A percentile compares a stretch with the other conserved stretches of the same genome.
phyloP scores from a whole-genome alignment of 2,329 filamentous ascomycete genomes.

The Rugonectria rugulosa region DNA sequence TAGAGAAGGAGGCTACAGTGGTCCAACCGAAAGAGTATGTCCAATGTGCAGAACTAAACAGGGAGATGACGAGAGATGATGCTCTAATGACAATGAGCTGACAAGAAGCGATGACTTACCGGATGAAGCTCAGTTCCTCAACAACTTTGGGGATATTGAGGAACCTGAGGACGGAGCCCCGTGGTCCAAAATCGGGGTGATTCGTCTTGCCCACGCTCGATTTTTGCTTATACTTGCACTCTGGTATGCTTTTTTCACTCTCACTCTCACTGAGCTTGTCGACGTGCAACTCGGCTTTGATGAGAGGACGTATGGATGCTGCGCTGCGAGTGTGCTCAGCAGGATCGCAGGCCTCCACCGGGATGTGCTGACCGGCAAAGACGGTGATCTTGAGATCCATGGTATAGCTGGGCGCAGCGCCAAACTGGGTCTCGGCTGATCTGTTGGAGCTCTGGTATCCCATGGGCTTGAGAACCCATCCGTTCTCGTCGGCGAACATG shows the following conservation, averaged over 20 bases:
- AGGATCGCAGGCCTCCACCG: conserved; percentile 41
- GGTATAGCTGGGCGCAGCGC: conserved; percentile 57
- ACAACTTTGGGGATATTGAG: conserved; percentile 64
- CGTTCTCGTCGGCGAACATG: conserved; percentile 89
- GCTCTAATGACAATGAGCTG: background rate
- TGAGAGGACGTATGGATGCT: conserved; percentile 67
- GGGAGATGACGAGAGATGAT: background rate
- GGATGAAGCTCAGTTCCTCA: conserved; percentile 75
- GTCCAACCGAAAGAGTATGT: too few relatives aligned
- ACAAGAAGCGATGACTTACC: conserved; percentile 57
- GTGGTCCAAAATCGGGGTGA: conserved; percentile 68
- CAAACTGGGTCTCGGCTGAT: conserved; percentile 49
- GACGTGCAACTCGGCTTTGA: conserved; percentile 83
- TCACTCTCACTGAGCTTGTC: conserved; percentile 61
- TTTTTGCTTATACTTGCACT: conserved; percentile 66
- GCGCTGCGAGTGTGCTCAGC: conserved; percentile 41
- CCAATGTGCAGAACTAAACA: background rate
- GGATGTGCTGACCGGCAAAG: conserved; percentile 77
- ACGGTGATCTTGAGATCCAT: conserved; percentile 76
- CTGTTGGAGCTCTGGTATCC: conserved; percentile 68
- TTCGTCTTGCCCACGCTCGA: conserved; percentile 64
- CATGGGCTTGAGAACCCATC: conserved; percentile 85
- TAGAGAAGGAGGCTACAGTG: too few relatives aligned
- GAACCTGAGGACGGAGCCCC: conserved; percentile 66
- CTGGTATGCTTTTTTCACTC: conserved; percentile 45